A percentile compares a stretch with the other conserved stretches of the same genome.
These are phyloP conservation scores for Cadophora luteo-olivacea DNA, from an alignment of 2,329 filamentous ascomycete genomes.

Conservation along the genomic window DNA sequence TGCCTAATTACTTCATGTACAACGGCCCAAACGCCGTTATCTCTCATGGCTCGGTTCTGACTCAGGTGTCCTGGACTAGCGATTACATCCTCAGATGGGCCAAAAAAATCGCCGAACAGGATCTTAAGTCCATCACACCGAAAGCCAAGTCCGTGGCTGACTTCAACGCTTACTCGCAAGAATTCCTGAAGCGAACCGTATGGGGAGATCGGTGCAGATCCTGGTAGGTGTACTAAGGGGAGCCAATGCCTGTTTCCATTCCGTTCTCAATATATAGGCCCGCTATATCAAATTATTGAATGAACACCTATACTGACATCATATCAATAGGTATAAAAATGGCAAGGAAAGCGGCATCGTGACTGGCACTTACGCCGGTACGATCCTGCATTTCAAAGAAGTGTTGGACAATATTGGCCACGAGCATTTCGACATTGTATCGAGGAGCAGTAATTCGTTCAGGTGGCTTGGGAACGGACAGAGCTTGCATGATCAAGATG, in stretches of 20 bases:
- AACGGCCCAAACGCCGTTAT: conserved; percentile 33
- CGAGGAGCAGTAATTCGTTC: conserved; percentile 17
- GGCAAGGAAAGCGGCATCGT: conserved; percentile 13
- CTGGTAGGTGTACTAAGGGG: conserved; percentile 19
- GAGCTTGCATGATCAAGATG: conserved; percentile 9
- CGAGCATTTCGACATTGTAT: conserved; percentile 19
- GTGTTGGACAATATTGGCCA: conserved; percentile 14
- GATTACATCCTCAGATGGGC: conserved; percentile 46
- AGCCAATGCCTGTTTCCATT: too few relatives aligned
- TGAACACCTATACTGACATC: too few relatives aligned
- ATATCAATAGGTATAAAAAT: conserved; percentile 24
- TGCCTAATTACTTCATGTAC: conserved; percentile 35
- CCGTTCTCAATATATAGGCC: too few relatives aligned
- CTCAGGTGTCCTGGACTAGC: conserved; percentile 42
- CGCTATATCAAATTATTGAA: too few relatives aligned
- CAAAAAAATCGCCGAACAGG: conserved; percentile 40
- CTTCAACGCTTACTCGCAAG: conserved; percentile 38
- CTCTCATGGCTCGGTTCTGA: conserved; percentile 37
- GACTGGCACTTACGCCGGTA: neutral
- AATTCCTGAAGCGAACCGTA: conserved; percentile 36
- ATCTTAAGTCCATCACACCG: conserved; percentile 27
- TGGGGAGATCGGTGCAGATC: conserved; percentile 35
- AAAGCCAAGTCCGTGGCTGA: conserved; percentile 46
- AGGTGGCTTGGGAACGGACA: conserved; percentile 21
- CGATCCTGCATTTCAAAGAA: conserved; percentile 18